These are phyloP conservation scores for Xerocomus spinulosus DNA, from an alignment of 768 basidiomycete genomes.

Conservation along the genomic window DNA sequence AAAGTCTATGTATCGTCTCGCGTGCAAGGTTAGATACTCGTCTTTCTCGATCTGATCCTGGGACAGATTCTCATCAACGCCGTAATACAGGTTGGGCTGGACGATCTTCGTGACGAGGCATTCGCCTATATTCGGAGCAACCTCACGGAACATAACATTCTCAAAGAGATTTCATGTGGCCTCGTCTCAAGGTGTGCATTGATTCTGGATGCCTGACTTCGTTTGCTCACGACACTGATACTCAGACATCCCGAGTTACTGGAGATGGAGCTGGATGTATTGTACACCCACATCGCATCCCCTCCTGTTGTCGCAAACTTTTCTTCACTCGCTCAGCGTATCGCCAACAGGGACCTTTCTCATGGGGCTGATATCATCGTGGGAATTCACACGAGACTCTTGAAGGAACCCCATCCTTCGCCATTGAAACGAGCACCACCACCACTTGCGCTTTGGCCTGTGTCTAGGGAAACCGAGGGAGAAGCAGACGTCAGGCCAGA, in stretches of 20 bases:
- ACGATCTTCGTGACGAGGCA: slow-evolving; percentile 15
- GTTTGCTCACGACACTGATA: too few species aligned
- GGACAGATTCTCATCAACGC: not conserved
- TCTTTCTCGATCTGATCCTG: not conserved
- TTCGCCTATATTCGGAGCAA: slow-evolving; percentile 11
- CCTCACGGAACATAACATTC: slow-evolving; percentile 21
- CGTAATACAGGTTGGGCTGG: slow-evolving; percentile 15
- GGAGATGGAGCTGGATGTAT: slow-evolving; percentile 20
- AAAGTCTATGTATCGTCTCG: slow-evolving; percentile 44
- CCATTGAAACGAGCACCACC: not conserved
- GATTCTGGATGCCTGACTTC: not conserved
- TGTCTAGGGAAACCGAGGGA: not conserved
- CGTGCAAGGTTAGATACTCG: slow-evolving; percentile 29
- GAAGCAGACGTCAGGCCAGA: not conserved
- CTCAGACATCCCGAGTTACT: slow-evolving; percentile 12
- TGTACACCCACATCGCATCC: slow-evolving; percentile 17
- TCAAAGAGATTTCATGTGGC: slow-evolving; percentile 20
- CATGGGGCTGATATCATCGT: slow-evolving; percentile 21
- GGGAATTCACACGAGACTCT: slow-evolving; percentile 15
- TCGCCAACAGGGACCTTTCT: slow-evolving; percentile 16
- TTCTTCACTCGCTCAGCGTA: slow-evolving; percentile 10
- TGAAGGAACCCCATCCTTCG: slow-evolving; percentile 6
- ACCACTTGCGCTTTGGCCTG: not conserved
- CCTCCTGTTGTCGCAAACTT: slow-evolving; percentile 10
- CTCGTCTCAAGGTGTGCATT: slow-evolving; percentile 15